Percentiles rank a stretch among this genome's conserved stretches.
Evolutionary conservation across 2,329 filamentous ascomycete genomes (phyloP).

Genomic region (Akanthomyces uredinophilus): DNA sequence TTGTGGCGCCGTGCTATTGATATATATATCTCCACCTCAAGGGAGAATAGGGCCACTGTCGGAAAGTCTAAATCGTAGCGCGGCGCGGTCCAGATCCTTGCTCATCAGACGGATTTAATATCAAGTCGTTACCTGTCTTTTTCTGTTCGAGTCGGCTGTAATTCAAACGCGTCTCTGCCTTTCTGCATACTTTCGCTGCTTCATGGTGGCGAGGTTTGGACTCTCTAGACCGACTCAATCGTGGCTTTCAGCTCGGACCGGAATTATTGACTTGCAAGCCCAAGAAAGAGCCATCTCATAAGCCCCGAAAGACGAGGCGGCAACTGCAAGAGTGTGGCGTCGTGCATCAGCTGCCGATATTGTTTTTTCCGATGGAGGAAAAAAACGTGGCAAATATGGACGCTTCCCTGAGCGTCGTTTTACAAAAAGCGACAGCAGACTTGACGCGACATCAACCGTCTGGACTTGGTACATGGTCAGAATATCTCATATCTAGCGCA

Average conservation of each 20-base stretch:
- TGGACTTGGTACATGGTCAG: neutral
- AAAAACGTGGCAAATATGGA: neutral
- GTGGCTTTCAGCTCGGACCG: neutral
- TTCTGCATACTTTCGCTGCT: neutral
- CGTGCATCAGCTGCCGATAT: neutral
- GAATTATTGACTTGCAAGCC: neutral
- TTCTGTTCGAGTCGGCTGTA: neutral
- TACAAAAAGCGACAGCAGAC: neutral
- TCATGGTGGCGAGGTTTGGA: neutral
- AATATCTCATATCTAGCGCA: neutral
- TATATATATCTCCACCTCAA: conserved; percentile 11
- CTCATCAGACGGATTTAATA: neutral
- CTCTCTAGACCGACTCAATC: neutral
- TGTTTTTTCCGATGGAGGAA: neutral
- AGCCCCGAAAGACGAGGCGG: neutral
- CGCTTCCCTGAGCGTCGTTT: neutral
- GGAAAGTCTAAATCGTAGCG: conserved; percentile 3
- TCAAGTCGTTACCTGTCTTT: neutral
- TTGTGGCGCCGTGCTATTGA: conserved; percentile 12
- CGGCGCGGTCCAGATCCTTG: neutral
- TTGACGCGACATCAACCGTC: neutral
- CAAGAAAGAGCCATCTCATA: neutral
- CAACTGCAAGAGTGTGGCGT: neutral
- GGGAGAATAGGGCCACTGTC: neutral
- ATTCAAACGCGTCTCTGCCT: neutral